Percentiles rank a stretch among this genome's conserved stretches.
Conservation (phyloP, 345 rosid species). For the Eucalyptus polybractea region DNA sequence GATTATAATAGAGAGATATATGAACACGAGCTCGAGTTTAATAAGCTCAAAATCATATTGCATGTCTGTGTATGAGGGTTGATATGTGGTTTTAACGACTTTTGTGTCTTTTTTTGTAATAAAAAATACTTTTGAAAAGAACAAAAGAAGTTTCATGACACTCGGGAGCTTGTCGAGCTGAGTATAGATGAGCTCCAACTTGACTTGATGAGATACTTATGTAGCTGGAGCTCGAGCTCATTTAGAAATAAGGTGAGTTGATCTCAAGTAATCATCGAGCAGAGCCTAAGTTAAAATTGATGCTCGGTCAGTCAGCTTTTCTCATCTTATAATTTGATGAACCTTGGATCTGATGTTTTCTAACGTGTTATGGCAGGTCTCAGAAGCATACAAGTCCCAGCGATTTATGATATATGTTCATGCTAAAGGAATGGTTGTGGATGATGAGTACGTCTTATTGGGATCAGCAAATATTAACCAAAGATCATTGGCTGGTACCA, state of each 20-base stretch:
- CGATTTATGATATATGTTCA: constrained; percentile 94
- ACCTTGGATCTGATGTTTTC: not conserved
- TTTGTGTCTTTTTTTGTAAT: not conserved
- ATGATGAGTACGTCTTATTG: constrained; percentile 78
- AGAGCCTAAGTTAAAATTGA: not conserved
- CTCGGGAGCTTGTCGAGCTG: not conserved
- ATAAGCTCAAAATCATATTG: not conserved
- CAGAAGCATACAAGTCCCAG: constrained; percentile 26
- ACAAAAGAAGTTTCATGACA: not conserved
- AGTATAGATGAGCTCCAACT: not conserved
- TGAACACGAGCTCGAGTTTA: not conserved
- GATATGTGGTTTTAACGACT: not conserved
- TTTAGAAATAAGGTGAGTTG: not conserved
- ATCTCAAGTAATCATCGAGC: not conserved
- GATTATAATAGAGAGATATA: not conserved
- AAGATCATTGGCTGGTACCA: constrained; percentile 96
- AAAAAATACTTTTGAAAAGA: not conserved
- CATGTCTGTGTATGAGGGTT: not conserved
- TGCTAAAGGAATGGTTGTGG: constrained; percentile 92
- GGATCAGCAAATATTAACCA: constrained; percentile 98
- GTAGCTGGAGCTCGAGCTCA: not conserved
- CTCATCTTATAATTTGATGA: not conserved
- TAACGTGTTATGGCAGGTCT: constrained; percentile 17
- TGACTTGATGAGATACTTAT: not conserved
- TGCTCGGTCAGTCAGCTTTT: not conserved